Base-by-base conservation (phyloP, 73 alveolate genomes). In the Effrenium voratum region DNA sequence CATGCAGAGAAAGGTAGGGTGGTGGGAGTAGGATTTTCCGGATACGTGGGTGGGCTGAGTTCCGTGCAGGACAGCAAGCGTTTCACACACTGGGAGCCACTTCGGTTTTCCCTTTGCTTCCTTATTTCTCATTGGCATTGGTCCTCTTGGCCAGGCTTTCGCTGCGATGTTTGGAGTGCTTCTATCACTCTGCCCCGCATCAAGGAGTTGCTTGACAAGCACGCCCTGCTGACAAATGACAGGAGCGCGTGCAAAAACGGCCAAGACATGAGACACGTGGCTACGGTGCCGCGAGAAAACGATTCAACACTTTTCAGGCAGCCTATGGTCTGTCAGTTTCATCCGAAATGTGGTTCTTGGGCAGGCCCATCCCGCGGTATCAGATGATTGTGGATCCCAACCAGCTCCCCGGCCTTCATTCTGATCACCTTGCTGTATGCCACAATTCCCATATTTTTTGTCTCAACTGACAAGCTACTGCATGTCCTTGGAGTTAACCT, bases 351-450 rank as follows among this genome's bases (percentile, higher is more conserved):
- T n/a, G 38, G 49, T 72, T 72, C 34, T 28, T n/a, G 10, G 41
- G 3, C 49, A 90, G 97, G 97, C 97, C 97, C 13, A 90, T 90
- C 36, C 97, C 97, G 3, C 97, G 97, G n/a, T 90, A 90, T 55
- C 97, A 90, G 97, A 90, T 90, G 97, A 68, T 90, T 47, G 87
- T 90, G 44, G 97, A 90, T 32, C 97, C 97, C 44, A 90, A 90
- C 34, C 97, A 55, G 97, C 32, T n/a, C 6, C 59, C 40, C 49
- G 92, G 52, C 49, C 38, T 60, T 28, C 8, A 28, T 12, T 40
- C 77, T 13, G 19, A 28, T 1, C 15, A 60, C 75, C 3, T 60
- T 63, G 77, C 12, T 63, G 19, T 49, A 1, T 30, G 32, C 19
- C 13, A 4, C 16, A 1, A 38, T 49, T 72, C 10, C n/a, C n/a